Base-by-base conservation (phyloP, 805 yeast species). In the Naumovozyma castellii region DNA sequence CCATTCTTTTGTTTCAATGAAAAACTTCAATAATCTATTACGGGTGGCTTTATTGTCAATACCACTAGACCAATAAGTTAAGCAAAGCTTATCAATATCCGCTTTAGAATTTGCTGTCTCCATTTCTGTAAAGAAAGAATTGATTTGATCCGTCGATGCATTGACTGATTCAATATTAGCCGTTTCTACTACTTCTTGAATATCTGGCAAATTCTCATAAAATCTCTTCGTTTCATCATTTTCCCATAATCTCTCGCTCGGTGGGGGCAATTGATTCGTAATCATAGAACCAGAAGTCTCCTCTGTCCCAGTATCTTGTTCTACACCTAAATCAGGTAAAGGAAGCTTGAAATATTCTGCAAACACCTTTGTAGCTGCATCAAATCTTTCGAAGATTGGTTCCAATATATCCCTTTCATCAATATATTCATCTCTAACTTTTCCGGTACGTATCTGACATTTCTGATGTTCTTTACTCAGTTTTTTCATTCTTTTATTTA, bases 21-120 rank as follows among this genome's bases (percentile, higher is more conserved):
- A 72, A 51, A 75, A 76, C 38, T 70, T 72, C 36, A 75, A 51
- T 5, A 87, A 53, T 47, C 85, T 66, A 46, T 76, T 73, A 36
- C 69, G 72, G 0, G 94, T 76, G 0, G 92, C 87, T 56, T 80
- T 84, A 51, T 83, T 84, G 53, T 80, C 73, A 18, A 85, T 59
- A 6, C 59, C 61, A n/a, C 59, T 46, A 3, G 44, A 39, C 73
- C 81, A 73, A 56, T 73, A 80, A 6, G 64, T 66, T 13, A 54
- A 43, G 1, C 70, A 72, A 4, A 72, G 56, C 3, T 62, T 57
- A 43, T 78, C 82, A 15, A 80, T 60, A 15, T 71, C 78, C 35
- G 68, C 64, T 6, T 67, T 73, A 1, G 72, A 64, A 3, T 61
- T 53, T 0, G 71, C 71, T 4, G 53, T 52, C 39, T 72, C 73